A percentile compares a stretch with the other conserved stretches of the same genome.
Evolutionary conservation across 192 early-diverging fungal genomes (phyloP).

Genomic region (Paraglomus brasilianum): DNA sequence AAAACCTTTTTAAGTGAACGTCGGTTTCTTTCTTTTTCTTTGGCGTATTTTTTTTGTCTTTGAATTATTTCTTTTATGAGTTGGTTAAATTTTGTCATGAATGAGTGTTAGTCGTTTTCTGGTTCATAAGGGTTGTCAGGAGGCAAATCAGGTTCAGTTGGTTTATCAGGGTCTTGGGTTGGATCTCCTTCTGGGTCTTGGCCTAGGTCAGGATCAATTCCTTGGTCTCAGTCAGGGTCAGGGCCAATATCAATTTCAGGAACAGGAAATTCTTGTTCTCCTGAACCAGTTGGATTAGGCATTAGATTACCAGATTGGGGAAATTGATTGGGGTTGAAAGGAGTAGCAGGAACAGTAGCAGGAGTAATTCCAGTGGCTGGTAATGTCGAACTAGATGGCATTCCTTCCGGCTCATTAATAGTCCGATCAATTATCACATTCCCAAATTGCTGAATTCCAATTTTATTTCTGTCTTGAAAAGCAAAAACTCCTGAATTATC

Average conservation of each 20-base stretch:
- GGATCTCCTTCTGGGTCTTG: conserved; percentile 12
- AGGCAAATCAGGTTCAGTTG: neutral
- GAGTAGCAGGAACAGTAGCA: neutral
- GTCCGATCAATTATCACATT: too few relatives aligned
- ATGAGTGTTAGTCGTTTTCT: too few relatives aligned
- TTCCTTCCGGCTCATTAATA: neutral
- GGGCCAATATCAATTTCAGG: conserved; percentile 9
- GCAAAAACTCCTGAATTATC: too few relatives aligned
- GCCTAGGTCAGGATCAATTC: conserved; percentile 1
- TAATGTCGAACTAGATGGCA: neutral
- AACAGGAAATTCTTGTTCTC: conserved; percentile 11
- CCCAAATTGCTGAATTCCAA: too few relatives aligned
- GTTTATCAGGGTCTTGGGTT: neutral
- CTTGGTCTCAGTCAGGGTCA: conserved; percentile 18
- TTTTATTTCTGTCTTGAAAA: too few relatives aligned
- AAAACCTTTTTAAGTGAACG: too few relatives aligned
- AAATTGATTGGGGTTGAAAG: neutral
- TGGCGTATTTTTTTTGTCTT: too few relatives aligned
- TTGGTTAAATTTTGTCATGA: too few relatives aligned
- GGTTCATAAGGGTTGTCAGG: neutral
- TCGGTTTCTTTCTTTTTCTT: too few relatives aligned
- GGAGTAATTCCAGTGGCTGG: neutral
- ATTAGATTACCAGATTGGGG: neutral
- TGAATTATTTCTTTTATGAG: too few relatives aligned
- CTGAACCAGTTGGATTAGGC: neutral